Conservation (phyloP, 2,329 filamentous ascomycete genomes). For the Fusarium stilboides region DNA sequence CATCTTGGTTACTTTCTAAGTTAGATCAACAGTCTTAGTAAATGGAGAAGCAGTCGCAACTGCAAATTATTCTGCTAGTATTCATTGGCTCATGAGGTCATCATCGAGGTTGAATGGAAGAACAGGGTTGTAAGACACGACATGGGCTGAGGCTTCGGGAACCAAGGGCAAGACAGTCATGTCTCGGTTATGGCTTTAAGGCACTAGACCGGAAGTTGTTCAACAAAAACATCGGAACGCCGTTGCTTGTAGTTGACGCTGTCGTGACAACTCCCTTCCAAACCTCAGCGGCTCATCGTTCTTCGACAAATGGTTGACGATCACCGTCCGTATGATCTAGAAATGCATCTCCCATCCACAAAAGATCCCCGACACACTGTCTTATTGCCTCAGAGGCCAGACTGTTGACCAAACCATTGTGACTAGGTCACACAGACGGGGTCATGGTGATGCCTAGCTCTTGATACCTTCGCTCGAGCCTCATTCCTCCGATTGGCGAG, state of each 20-base stretch:
- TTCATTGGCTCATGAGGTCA: too few species aligned
- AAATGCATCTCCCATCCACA: constrained; percentile 16
- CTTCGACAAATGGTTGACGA: constrained; percentile 3
- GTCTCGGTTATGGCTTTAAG: constrained; percentile 13
- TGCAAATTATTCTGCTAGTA: too few species aligned
- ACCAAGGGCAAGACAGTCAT: constrained; percentile 1
- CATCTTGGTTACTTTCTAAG: background rate
- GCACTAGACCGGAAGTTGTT: background rate
- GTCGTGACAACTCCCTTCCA: constrained; percentile 22
- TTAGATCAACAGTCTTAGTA: too few species aligned
- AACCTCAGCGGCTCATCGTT: background rate
- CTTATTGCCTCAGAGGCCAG: background rate
- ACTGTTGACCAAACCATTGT: constrained; percentile 10
- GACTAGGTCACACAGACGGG: background rate
- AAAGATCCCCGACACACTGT: background rate
- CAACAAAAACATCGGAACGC: constrained; percentile 2
- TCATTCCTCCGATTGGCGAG: background rate
- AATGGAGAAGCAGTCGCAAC: too few species aligned
- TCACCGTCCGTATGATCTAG: background rate
- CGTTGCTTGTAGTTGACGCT: background rate
- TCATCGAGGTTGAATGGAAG: too few species aligned
- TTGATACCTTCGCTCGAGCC: background rate
- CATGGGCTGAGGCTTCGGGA: constrained; percentile 2
- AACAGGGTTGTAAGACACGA: constrained; percentile 4
- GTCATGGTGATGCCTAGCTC: background rate